phyloP scores from a whole-genome alignment of 306 rosid species.

The Trifolium dubium region DNA sequence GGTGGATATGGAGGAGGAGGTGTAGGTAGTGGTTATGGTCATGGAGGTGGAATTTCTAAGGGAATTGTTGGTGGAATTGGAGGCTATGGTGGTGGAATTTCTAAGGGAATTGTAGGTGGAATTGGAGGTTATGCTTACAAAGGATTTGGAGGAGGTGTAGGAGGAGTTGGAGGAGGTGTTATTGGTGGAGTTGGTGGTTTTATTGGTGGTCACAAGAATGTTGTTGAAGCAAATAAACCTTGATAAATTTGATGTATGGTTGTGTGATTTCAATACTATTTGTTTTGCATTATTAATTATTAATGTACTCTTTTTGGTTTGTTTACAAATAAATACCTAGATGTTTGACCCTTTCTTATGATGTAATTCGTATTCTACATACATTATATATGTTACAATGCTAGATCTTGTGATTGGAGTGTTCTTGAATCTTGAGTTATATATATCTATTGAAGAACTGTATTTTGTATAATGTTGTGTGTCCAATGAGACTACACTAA shows the following conservation, averaged over 20 bases:
- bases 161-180: slow-evolving; percentile 40
- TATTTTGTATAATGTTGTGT: too few relatives aligned
- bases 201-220: slow-evolving; percentile 22
- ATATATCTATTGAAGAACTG: too few relatives aligned
- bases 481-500: too few relatives aligned
- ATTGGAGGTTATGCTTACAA: slow-evolving; percentile 32
- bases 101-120: slow-evolving; percentile 37
- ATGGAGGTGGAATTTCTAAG: slow-evolving; percentile 27
- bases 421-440: neutral
- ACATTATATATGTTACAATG: neutral
- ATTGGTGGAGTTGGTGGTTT: slow-evolving; percentile 42
- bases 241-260: slow-evolving; percentile 1
- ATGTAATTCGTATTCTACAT: neutral
- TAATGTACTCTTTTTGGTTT: neutral
- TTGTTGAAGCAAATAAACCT: slow-evolving; percentile 44
- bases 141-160: slow-evolving; percentile 43
- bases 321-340: neutral
- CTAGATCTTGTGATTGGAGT: neutral
- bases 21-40: neutral
- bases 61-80: slow-evolving; percentile 38
- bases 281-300: neutral
- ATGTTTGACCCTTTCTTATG: neutral
- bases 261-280: neutral
- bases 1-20: slow-evolving; percentile 38
- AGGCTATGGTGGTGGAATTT: slow-evolving; percentile 24